phyloP scores from a whole-genome alignment of 2,329 filamentous ascomycete species.

The Teratosphaeria viscida region DNA sequence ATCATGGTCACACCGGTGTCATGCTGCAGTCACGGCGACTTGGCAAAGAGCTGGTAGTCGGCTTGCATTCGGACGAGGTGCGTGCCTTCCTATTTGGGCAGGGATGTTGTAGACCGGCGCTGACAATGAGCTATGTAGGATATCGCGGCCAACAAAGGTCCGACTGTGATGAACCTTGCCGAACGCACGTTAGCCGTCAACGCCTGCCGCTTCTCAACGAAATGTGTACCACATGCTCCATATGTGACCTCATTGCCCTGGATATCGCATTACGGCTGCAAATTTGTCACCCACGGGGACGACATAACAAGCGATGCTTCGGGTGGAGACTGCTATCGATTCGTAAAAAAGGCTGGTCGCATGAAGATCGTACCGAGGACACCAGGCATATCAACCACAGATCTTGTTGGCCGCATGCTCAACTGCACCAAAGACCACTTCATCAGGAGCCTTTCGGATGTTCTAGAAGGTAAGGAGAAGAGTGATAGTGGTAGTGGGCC shows the following conservation, averaged over 20 bases:
- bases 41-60: slow-evolving; percentile 78
- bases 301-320: slow-evolving; percentile 92
- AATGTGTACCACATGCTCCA: slow-evolving; percentile 71
- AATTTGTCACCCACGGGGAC: slow-evolving; percentile 92
- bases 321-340: slow-evolving; percentile 94
- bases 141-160: slow-evolving; percentile 93
- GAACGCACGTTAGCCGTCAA: slow-evolving; percentile 90
- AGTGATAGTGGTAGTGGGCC: slow-evolving; percentile 36
- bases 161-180: slow-evolving; percentile 87
- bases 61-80: slow-evolving; percentile 81
- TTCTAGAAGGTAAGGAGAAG: slow-evolving; percentile 56
- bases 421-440: slow-evolving; percentile 47
- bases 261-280: slow-evolving; percentile 92
- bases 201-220: slow-evolving; percentile 89
- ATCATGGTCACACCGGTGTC: slow-evolving; percentile 93
- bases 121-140: slow-evolving; percentile 29
- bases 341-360: slow-evolving; percentile 83
- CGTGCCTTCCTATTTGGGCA: neutral
- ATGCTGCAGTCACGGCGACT: slow-evolving; percentile 93
- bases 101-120: too few species aligned
- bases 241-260: slow-evolving; percentile 91
- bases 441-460: slow-evolving; percentile 44
- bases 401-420: slow-evolving; percentile 96
- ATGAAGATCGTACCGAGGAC: slow-evolving; percentile 97
- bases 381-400: slow-evolving; percentile 91